Percentiles rank a stretch among this genome's conserved stretches.
phyloP scores from a whole-genome alignment of 345 rosid genomes.

The Draba incana region DNA sequence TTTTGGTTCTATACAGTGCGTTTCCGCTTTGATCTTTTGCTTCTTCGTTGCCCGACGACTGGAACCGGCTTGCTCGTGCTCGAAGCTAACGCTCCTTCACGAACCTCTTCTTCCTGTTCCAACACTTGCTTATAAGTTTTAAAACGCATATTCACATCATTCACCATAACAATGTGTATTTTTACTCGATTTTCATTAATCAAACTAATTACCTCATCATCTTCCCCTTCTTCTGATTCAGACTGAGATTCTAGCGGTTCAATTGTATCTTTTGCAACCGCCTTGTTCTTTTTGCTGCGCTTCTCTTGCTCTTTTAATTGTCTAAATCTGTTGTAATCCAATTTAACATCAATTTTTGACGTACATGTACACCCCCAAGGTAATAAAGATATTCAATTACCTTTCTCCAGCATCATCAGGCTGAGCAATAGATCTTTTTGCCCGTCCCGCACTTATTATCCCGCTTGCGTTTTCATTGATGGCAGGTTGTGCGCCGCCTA shows the following conservation, averaged over 20 bases:
- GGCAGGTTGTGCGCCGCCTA: slow-evolving; percentile 91
- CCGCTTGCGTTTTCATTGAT: slow-evolving; percentile 79
- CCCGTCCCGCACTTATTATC: slow-evolving; percentile 92
- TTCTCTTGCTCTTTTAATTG: slow-evolving; percentile 74
- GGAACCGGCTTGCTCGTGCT: slow-evolving; percentile 62
- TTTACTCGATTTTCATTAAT: not conserved
- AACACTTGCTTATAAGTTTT: slow-evolving; percentile 12
- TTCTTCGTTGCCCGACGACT: slow-evolving; percentile 66
- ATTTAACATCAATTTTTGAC: not conserved
- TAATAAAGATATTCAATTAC: slow-evolving; percentile 38
- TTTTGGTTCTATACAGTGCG: slow-evolving; percentile 62
- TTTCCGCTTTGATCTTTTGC: slow-evolving; percentile 88
- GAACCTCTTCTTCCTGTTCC: slow-evolving; percentile 67
- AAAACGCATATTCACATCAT: not conserved
- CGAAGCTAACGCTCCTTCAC: slow-evolving; percentile 75
- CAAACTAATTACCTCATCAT: slow-evolving; percentile 43
- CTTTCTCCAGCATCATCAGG: slow-evolving; percentile 70
- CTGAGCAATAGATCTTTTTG: slow-evolving; percentile 82
- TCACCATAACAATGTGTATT: not conserved
- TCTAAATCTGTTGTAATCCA: slow-evolving; percentile 63
- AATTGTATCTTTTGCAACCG: slow-evolving; percentile 51
- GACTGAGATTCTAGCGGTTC: slow-evolving; percentile 52
- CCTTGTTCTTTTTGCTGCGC: slow-evolving; percentile 59
- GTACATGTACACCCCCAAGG: not conserved
- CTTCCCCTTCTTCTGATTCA: slow-evolving; percentile 59